Evolutionary conservation across 2,329 filamentous ascomycete species (phyloP).

Genomic region (Kalmusia sp.): DNA sequence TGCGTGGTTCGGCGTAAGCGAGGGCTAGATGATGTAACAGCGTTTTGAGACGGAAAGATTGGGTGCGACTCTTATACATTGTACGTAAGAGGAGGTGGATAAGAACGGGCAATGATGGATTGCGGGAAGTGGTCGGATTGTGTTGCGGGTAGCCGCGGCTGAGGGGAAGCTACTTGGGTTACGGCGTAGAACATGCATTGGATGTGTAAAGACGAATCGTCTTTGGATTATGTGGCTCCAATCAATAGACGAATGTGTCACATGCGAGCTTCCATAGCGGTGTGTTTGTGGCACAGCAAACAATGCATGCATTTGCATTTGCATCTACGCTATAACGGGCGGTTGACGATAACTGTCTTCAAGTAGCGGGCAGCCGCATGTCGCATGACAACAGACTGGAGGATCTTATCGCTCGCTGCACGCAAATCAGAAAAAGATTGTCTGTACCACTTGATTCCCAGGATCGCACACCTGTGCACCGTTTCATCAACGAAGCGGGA

Average conservation of each 20-base stretch:
- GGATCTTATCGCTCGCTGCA: too few species aligned
- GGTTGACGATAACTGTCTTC: too few species aligned
- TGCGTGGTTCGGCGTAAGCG: background rate
- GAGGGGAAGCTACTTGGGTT: background rate
- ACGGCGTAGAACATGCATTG: background rate
- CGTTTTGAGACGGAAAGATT: too few species aligned
- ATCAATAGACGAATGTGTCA: background rate
- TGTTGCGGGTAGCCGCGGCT: slow-evolving; percentile 5
- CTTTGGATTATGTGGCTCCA: background rate
- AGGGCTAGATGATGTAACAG: background rate
- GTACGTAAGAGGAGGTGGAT: slow-evolving; percentile 1
- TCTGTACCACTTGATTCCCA: too few species aligned
- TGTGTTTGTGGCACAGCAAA: background rate
- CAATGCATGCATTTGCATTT: background rate
- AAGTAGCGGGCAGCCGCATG: too few species aligned
- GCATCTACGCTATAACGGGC: too few species aligned
- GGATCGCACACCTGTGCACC: too few species aligned
- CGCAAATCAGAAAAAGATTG: too few species aligned
- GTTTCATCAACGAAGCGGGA: too few species aligned
- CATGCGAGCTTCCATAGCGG: background rate
- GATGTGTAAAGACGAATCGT: background rate
- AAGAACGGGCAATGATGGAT: background rate
- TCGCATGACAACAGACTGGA: too few species aligned
- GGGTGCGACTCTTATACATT: background rate
- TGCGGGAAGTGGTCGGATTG: background rate